Conservation (phyloP, 495 filamentous ascomycete genomes). For the Annulohypoxylon moriforme region DNA sequence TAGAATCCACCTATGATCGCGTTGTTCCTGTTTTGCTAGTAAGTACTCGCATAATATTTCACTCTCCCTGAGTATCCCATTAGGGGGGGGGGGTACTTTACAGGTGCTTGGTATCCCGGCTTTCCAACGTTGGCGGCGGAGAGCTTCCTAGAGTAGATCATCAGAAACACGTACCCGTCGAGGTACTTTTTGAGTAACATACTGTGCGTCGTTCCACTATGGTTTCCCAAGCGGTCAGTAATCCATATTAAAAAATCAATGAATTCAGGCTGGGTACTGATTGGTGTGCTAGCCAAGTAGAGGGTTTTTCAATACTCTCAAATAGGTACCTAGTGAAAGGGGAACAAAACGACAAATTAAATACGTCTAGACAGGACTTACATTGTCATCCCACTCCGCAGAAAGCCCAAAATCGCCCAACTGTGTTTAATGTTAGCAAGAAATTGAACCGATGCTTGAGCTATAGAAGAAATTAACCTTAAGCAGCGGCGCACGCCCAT, state of each 20-base stretch:
- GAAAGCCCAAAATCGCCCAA: constrained; percentile 32
- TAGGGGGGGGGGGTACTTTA: constrained; percentile 2
- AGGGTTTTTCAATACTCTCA: too few species aligned
- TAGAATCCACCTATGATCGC: not conserved
- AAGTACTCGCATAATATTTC: not conserved
- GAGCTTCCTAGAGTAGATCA: constrained; percentile 12
- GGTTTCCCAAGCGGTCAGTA: not conserved
- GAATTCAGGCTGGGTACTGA: too few species aligned
- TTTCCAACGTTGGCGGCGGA: constrained; percentile 23
- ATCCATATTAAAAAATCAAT: not conserved
- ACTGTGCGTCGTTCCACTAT: constrained; percentile 25
- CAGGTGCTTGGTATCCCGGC: constrained; percentile 30
- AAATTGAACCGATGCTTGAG: not conserved
- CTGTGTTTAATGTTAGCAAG: constrained; percentile 10
- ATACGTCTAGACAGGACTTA: not conserved
- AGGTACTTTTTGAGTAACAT: not conserved
- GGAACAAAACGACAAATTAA: too few species aligned
- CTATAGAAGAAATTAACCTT: constrained; percentile 1
- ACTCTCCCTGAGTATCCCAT: not conserved
- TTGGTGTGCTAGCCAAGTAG: too few species aligned
- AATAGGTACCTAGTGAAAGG: too few species aligned
- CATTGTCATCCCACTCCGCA: constrained; percentile 22
- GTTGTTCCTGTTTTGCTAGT: constrained; percentile 29
- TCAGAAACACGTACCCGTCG: not conserved
- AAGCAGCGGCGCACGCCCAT: constrained; percentile 14